These are phyloP conservation scores for Nicotiana benthamiana DNA, from an alignment of 257 asterid genomes.

Conservation along the genomic window DNA sequence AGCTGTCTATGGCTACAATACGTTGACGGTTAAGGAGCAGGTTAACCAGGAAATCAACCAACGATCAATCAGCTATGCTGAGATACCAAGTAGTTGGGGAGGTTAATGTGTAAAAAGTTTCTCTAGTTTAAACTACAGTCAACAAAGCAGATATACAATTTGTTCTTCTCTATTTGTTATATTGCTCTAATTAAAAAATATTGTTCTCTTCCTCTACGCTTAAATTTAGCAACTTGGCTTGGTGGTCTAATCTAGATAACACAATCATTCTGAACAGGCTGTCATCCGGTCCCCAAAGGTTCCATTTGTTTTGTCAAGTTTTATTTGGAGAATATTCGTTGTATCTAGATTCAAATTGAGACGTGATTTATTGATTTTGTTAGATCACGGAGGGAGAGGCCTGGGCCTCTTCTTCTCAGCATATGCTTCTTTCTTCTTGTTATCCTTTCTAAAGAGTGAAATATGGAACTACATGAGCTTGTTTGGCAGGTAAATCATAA, in stretches of 20 bases:
- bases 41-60: background rate
- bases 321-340: background rate
- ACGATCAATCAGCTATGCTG: background rate
- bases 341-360: background rate
- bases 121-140: background rate
- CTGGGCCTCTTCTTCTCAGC: background rate
- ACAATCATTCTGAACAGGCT: background rate
- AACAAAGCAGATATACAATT: background rate
- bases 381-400: background rate
- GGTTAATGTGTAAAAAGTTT: background rate
- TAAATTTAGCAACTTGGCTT: background rate
- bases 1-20: background rate
- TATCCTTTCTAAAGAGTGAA: background rate
- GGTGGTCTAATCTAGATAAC: background rate
- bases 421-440: background rate
- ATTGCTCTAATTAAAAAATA: background rate
- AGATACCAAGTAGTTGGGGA: background rate
- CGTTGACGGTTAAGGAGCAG: background rate
- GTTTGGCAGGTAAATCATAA: slow-evolving; percentile 1
- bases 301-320: background rate
- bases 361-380: background rate
- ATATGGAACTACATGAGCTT: background rate
- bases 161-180: background rate
- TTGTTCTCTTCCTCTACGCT: background rate
- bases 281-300: background rate